A percentile compares a stretch with the other conserved stretches of the same genome.
These are phyloP conservation scores for Blastobotrys terrestris DNA, from an alignment of 805 yeast genomes.

Conservation along the genomic window DNA sequence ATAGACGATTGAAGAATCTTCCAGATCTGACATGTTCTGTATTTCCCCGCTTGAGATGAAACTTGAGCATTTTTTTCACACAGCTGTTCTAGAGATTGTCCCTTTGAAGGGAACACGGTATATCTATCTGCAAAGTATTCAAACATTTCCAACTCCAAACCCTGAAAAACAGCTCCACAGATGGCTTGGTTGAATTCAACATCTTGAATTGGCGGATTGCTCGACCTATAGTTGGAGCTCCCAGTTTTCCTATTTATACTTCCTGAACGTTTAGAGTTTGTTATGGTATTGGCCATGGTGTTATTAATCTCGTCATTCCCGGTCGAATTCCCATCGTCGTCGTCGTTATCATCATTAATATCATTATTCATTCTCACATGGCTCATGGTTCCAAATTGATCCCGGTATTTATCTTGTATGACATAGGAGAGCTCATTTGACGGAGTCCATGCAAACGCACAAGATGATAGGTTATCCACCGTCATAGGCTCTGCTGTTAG, in stretches of 20 bases:
- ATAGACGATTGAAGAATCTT: conserved; percentile 47
- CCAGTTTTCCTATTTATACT: background rate
- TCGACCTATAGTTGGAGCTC: conserved; percentile 2
- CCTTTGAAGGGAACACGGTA: conserved; percentile 35
- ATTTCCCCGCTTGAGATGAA: conserved; percentile 38
- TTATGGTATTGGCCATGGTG: background rate
- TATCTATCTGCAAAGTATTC: conserved; percentile 19
- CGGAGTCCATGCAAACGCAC: conserved; percentile 56
- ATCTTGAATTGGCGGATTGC: conserved; percentile 1
- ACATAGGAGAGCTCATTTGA: conserved; percentile 45
- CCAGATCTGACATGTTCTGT: conserved; percentile 62
- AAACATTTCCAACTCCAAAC: conserved; percentile 18
- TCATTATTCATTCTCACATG: background rate
- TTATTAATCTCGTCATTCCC: background rate
- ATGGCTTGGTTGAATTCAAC: conserved; percentile 11
- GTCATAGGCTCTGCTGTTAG: conserved; percentile 38
- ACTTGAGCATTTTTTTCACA: conserved; percentile 53
- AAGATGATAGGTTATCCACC: conserved; percentile 46
- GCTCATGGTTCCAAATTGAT: background rate
- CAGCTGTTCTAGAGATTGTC: conserved; percentile 45
- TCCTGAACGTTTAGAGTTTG: conserved; percentile 1
- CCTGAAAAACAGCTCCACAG: conserved; percentile 13
- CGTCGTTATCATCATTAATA: background rate
- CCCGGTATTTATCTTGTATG: conserved; percentile 3
- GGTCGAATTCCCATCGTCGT: background rate